A percentile compares a stretch with the other conserved stretches of the same genome.
Conservation (phyloP, 1,139 yeast genomes). For the Diutina ranongensis region DNA sequence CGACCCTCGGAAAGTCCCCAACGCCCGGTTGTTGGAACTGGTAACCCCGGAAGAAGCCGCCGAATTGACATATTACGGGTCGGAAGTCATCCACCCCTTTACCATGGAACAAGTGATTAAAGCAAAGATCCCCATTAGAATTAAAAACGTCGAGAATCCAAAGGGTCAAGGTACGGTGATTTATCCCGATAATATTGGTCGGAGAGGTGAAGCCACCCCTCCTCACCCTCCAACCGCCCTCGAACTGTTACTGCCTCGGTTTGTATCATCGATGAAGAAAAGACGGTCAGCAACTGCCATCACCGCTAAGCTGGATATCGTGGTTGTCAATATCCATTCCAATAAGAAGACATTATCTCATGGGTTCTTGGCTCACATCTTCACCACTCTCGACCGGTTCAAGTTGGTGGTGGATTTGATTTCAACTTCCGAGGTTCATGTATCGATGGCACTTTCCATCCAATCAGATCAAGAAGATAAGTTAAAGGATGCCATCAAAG, state of each 20-base stretch:
- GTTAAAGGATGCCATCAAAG: slow-evolving; percentile 60
- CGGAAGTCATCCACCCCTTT: slow-evolving; percentile 96
- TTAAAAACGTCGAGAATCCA: slow-evolving; percentile 92
- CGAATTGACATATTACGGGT: slow-evolving; percentile 92
- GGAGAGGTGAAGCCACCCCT: slow-evolving; percentile 81
- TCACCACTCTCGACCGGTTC: slow-evolving; percentile 74
- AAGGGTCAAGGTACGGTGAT: slow-evolving; percentile 83
- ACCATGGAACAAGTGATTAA: slow-evolving; percentile 98
- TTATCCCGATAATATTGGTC: slow-evolving; percentile 79
- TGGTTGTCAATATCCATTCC: slow-evolving; percentile 86
- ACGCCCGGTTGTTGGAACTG: slow-evolving; percentile 71
- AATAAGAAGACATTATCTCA: slow-evolving; percentile 88
- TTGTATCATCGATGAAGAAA: slow-evolving; percentile 33
- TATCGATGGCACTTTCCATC: slow-evolving; percentile 91
- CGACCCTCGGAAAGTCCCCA: slow-evolving; percentile 90
- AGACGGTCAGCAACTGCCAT: slow-evolving; percentile 91
- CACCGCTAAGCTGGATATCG: slow-evolving; percentile 87
- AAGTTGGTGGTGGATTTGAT: slow-evolving; percentile 88
- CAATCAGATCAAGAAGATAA: slow-evolving; percentile 47
- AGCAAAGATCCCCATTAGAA: slow-evolving; percentile 92
- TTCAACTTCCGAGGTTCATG: slow-evolving; percentile 95
- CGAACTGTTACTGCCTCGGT: slow-evolving; percentile 35
- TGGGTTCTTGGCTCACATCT: slow-evolving; percentile 87
- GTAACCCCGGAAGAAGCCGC: slow-evolving; percentile 99
- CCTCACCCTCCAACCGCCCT: slow-evolving; percentile 88